These are phyloP conservation scores for Colletotrichum siamense DNA, from an alignment of 2,329 filamentous ascomycete genomes.

Conservation along the genomic window DNA sequence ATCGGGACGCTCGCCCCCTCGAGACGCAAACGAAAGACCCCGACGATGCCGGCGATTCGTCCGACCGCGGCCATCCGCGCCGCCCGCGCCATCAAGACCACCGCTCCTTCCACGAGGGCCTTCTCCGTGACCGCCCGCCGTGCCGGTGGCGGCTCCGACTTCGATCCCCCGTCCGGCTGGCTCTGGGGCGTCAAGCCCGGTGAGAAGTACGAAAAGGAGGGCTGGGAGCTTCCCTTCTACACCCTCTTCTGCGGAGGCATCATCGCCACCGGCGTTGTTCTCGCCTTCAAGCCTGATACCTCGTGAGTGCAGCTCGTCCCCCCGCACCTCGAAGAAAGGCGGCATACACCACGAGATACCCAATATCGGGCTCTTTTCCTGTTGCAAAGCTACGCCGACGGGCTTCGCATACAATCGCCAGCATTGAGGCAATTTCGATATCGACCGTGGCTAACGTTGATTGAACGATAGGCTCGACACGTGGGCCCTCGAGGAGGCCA, in stretches of 20 bases:
- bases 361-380: accelerated
- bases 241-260: slow-evolving; percentile 85
- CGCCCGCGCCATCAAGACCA: slow-evolving; percentile 38
- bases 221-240: slow-evolving; percentile 89
- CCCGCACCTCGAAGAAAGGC: background rate
- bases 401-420: background rate
- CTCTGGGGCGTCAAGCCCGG: slow-evolving; percentile 93
- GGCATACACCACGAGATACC: background rate
- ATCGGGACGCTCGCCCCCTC: background rate
- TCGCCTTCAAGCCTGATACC: slow-evolving; percentile 98
- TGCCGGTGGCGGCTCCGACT: slow-evolving; percentile 64
- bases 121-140: slow-evolving; percentile 52
- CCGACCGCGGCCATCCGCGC: slow-evolving; percentile 23
- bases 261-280: slow-evolving; percentile 75
- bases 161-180: slow-evolving; percentile 90
- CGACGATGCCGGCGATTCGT: slow-evolving; percentile 23
- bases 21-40: background rate
- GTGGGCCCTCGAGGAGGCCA: slow-evolving; percentile 97
- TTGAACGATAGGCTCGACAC: slow-evolving; percentile 82
- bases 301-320: slow-evolving; percentile 70
- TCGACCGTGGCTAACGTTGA: slow-evolving; percentile 30
- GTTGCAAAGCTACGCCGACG: background rate
- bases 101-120: slow-evolving; percentile 33
- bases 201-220: slow-evolving; percentile 94
- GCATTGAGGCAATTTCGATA: slow-evolving; percentile 10